Evolutionary conservation across 148 eudicot genomes (phyloP).

Genomic region (Camellia sinensis): DNA sequence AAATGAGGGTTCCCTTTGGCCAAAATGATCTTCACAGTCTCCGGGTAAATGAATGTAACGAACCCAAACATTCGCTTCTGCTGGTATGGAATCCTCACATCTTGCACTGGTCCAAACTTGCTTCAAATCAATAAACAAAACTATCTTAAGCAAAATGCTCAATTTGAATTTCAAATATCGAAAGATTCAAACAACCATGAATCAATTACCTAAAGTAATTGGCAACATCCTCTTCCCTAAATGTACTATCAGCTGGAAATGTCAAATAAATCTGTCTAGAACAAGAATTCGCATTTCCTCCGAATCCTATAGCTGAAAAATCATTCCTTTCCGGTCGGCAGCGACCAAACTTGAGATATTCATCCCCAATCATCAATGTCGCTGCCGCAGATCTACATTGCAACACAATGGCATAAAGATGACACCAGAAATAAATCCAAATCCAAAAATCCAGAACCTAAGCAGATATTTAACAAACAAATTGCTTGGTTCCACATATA

Average conservation of each 20-base stretch:
- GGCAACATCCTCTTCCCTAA: slow-evolving; percentile 91
- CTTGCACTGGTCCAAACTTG: slow-evolving; percentile 87
- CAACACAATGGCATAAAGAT: slow-evolving; percentile 21
- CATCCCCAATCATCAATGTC: slow-evolving; percentile 72
- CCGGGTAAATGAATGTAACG: slow-evolving; percentile 80
- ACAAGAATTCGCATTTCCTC: slow-evolving; percentile 41
- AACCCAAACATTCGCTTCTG: slow-evolving; percentile 97
- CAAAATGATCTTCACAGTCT: slow-evolving; percentile 77
- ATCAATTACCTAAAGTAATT: slow-evolving; percentile 66
- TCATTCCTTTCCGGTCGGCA: slow-evolving; percentile 55
- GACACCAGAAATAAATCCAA: slow-evolving; percentile 1
- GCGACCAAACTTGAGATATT: slow-evolving; percentile 52
- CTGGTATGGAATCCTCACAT: slow-evolving; percentile 96
- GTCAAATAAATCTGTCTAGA: slow-evolving; percentile 87
- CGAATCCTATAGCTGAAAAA: slow-evolving; percentile 49
- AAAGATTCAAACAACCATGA: not conserved
- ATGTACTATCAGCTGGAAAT: slow-evolving; percentile 91
- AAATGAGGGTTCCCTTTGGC: slow-evolving; percentile 96
- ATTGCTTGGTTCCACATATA: not conserved
- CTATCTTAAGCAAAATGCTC: slow-evolving; percentile 5
- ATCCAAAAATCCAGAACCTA: not conserved
- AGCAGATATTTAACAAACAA: not conserved
- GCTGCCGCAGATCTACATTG: slow-evolving; percentile 72
- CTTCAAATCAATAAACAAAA: slow-evolving; percentile 37
- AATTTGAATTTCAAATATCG: not conserved